phyloP scores from a whole-genome alignment of 371 early-diverging fungal genomes.

The Rhizopus sp. region DNA sequence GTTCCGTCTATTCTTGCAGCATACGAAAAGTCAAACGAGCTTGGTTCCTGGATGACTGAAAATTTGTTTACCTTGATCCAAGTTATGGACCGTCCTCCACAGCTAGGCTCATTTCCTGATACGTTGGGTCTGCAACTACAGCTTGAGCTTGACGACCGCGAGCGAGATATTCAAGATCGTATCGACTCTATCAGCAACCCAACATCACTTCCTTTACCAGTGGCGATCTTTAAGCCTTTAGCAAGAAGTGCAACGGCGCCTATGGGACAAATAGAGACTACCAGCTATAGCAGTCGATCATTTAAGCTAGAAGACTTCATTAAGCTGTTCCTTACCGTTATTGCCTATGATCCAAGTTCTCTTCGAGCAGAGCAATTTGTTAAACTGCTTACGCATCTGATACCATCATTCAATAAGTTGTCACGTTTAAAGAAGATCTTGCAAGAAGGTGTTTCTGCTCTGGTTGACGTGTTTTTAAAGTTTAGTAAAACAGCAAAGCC shows the following conservation, averaged over 20 bases:
- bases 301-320: conserved; percentile 59
- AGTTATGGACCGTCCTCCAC: conserved; percentile 49
- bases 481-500: conserved; percentile 60
- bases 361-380: conserved; percentile 70
- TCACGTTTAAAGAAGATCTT: conserved; percentile 36
- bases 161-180: conserved; percentile 45
- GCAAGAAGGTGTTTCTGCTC: conserved; percentile 57
- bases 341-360: conserved; percentile 68
- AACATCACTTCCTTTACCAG: conserved; percentile 38
- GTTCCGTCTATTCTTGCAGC: conserved; percentile 59
- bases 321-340: conserved; percentile 65
- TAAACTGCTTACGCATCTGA: conserved; percentile 46
- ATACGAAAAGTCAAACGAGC: conserved; percentile 28
- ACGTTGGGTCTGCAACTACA: conserved; percentile 50
- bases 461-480: conserved; percentile 56
- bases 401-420: conserved; percentile 46
- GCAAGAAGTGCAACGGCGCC: conserved; percentile 40
- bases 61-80: conserved; percentile 47
- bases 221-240: conserved; percentile 43
- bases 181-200: conserved; percentile 49
- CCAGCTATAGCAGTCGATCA: conserved; percentile 36
- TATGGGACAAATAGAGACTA: conserved; percentile 32
- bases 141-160: conserved; percentile 52
- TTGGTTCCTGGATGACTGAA: conserved; percentile 50
- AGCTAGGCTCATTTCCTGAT: conserved; percentile 43